Conservation (phyloP, 2,329 filamentous ascomycete genomes). For the Verruconis gallopava region DNA sequence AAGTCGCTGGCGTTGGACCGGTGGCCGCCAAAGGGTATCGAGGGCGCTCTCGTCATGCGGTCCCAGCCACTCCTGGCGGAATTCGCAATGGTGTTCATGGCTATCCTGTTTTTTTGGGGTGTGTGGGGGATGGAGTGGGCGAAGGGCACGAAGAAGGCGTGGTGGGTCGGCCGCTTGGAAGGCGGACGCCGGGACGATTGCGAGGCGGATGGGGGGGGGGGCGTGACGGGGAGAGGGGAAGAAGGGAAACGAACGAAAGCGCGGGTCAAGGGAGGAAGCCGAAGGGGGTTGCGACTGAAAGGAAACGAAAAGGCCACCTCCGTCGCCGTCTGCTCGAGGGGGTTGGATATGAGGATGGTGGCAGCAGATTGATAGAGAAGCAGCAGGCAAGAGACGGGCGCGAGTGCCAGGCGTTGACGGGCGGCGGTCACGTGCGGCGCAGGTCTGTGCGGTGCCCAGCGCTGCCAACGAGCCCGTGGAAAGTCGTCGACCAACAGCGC, state of each 20-base stretch:
- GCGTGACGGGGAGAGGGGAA: not conserved
- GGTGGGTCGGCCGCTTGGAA: too few relatives aligned
- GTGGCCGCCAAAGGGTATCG: constrained; percentile 48
- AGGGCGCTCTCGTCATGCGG: constrained; percentile 43
- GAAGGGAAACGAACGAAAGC: not conserved
- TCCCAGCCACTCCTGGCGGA: constrained; percentile 55
- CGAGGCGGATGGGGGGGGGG: too few relatives aligned
- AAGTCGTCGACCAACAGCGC: too few relatives aligned
- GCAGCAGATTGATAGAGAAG: too few relatives aligned
- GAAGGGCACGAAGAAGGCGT: not conserved
- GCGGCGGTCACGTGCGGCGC: too few relatives aligned
- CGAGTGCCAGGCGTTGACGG: too few relatives aligned
- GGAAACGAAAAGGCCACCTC: not conserved
- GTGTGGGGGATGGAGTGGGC: not conserved
- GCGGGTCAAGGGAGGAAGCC: not conserved
- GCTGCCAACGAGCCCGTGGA: too few relatives aligned
- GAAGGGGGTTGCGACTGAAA: not conserved
- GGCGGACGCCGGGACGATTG: too few relatives aligned
- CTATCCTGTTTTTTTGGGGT: constrained; percentile 12
- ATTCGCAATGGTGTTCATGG: constrained; percentile 57
- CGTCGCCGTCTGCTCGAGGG: not conserved
- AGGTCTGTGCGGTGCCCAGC: too few relatives aligned
- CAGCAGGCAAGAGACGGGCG: too few relatives aligned
- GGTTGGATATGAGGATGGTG: not conserved
- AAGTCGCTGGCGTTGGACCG: constrained; percentile 26